phyloP scores from a whole-genome alignment of 805 yeast species.

The Saccharomyces kudriavzevii region DNA sequence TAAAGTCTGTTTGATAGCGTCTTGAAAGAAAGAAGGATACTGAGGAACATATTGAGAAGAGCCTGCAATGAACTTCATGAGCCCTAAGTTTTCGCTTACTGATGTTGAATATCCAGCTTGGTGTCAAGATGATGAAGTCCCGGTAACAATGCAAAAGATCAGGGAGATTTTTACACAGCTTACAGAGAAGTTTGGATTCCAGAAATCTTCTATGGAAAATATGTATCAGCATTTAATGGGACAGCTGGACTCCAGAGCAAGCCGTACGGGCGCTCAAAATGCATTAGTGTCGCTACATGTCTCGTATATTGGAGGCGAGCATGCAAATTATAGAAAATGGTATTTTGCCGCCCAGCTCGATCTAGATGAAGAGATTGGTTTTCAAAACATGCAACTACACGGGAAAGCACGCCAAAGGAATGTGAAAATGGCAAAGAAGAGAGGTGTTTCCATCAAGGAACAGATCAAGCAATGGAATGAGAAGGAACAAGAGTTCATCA shows the following conservation, averaged over 20 bases:
- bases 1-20: background rate
- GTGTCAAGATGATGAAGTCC: constrained; percentile 46
- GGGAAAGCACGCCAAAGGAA: constrained; percentile 40
- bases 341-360: constrained; percentile 79
- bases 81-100: constrained; percentile 10
- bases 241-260: constrained; percentile 78
- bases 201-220: constrained; percentile 65
- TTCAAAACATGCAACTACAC: constrained; percentile 44
- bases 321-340: constrained; percentile 86
- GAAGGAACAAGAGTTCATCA: constrained; percentile 43
- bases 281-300: constrained; percentile 77
- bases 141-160: constrained; percentile 63
- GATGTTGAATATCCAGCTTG: constrained; percentile 30
- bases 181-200: constrained; percentile 72
- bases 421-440: constrained; percentile 36
- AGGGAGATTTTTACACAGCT: constrained; percentile 49
- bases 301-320: constrained; percentile 86
- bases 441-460: constrained; percentile 30
- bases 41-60: background rate
- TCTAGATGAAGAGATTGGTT: constrained; percentile 60
- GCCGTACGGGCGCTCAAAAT: constrained; percentile 61
- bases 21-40: background rate
- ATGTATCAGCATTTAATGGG: constrained; percentile 75
- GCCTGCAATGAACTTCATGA: constrained; percentile 1
- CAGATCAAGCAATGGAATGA: constrained; percentile 35